Base-by-base conservation (phyloP, 2,329 filamentous ascomycete genomes). In the Apiospora malaysiana region DNA sequence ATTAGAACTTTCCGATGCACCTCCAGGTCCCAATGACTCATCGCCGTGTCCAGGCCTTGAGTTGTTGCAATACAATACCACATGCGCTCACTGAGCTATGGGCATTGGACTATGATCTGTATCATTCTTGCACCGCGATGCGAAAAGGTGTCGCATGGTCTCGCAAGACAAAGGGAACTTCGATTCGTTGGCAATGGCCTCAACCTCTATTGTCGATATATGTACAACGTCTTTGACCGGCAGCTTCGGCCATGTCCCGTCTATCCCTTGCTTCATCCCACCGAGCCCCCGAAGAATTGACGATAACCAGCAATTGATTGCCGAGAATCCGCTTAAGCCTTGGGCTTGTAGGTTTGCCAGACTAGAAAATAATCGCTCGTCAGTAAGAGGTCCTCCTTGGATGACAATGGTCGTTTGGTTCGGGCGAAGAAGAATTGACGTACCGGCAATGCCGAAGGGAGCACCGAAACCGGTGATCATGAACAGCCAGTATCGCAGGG, bases 401-500 rank as follows among this genome's bases (percentile, higher is more conserved):
- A 32, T 7, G 32, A 18, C 2, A 8, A 51, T 45, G 18, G 18
- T 16, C 14, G 25, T 18, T 2, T 49, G 16, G 47, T 27, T 68
- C 21, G 68, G 67, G 27, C 25, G 75, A 76, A 77, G 75, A 76
- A 77, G 79, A 32, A 32, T 32, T 76, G 71, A 88, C 88, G 80
- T 82, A 90, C 89, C 81, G 76, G 87, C 85, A 80, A 92, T 89
- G 79, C 86, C 88, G 82, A 92, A 91, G 76, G 91, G 91, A 70
- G 86, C 79, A 77, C 85, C 80, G 83, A 91, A 91, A 73, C 88
- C 88, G 73, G 83, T 81, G 77, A 78, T 81, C 78, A 82, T 81
- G 87, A 93, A 96, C 74, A 82, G 81, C 92, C 94, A 97, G 91
- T 93, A 99, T 85, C 92, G 89, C 77, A 94, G 74, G 76, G 86